Evolutionary conservation across 352 stramenopile species (phyloP), one percentile per base, ranked within the genome.

Genomic region (Pythium rhizo-oryzae): DNA sequence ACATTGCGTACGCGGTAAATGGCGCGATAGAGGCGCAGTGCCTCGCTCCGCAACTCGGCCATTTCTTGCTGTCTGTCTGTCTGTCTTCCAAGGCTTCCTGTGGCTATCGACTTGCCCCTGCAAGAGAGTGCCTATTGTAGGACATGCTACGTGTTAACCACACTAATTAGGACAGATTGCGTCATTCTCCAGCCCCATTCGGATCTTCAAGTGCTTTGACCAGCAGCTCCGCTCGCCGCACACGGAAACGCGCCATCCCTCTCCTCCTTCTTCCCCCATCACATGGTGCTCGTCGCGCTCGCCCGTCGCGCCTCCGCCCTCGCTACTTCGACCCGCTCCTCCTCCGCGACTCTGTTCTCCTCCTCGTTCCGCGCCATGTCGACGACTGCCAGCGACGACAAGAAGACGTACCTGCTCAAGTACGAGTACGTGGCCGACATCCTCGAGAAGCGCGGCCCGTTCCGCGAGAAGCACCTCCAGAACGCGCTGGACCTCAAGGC

Each of bases 351-450:
- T 15, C 35, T 50, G 18, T 28, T 52, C 3, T 23, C 19, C 19
- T 23, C 59, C 7, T 43, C 53, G 25, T 23, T 63, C 37, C 58
- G 65, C 65, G 59, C 78, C 63, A 83, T 89, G 72, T 69, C 62
- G 18, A 74, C 76, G 47, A 65, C 73, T 39, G 59, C 71, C n/a
- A 30, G 59, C 8, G 53, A 62, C 59, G 70, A 82, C 62, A 89
- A 85, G 69, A 89, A 90, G 65, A 83, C 78, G 44, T 93, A 78
- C 74, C 78, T 93, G 51, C 71, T 94, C 43, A 82, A 76, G 44
- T 92, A 94, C 73, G 77, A 84, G 53, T 92, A 94, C 74, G 76
- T 87, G 59, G 58, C 77, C n/a, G 84, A 91, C 56, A 92, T 92
- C 59, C 72, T 91, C 44, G 77, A 92, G 53, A 89, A 88, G 60